Evolutionary conservation across 352 stramenopile genomes (phyloP), one percentile per base, ranked within the genome.

Genomic region (Peronospora destructor): DNA sequence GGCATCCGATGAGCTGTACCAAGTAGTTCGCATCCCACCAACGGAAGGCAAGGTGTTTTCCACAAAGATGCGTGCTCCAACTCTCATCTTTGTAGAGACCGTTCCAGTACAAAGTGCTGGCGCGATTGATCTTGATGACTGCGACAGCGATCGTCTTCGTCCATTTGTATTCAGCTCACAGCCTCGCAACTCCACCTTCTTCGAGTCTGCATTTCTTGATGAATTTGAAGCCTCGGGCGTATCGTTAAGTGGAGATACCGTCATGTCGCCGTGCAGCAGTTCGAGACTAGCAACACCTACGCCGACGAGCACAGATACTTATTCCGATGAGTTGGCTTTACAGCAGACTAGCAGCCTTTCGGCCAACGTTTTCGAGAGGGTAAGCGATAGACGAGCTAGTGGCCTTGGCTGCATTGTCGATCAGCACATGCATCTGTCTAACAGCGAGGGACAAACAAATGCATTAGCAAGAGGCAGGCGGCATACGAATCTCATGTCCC

Each of bases 1-100:
- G 0, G 79, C 76, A 2, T 90, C 79, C 4, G 79, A 90, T 35
- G 68, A 85, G 30, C 47, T 90, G 17, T 83, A 79, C 47, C 76
- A 82, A 61, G 79, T 90, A 6, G 53, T 90, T 14, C 74, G 79
- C 6, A 79, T 90, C 21, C 75, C 79, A 23, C 76, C 75, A 6
- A 81, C 55, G 7, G 79, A 90, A 70, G 79, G 79, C 42, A 90
- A 86, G 53, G 79, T 90, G 12, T 90, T 90, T 28, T 85, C 79
- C n/a, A 90, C 79, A 7, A 90, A 90, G 64, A 86, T 87, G 73
- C 76, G 79, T 14, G 79, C 79, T 2, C 79, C 79, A 10, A 90
- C 79, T 26, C 55, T 90, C 12, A 83, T 90, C 33, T 87, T 87
- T 40, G 61, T 90, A 1, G 79, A 90, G 46, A 79, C 71, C 10